Evolutionary conservation across 441 rosid genomes (phyloP), one percentile per base, ranked within the genome.

Genomic region (Dalechampia spathulata): DNA sequence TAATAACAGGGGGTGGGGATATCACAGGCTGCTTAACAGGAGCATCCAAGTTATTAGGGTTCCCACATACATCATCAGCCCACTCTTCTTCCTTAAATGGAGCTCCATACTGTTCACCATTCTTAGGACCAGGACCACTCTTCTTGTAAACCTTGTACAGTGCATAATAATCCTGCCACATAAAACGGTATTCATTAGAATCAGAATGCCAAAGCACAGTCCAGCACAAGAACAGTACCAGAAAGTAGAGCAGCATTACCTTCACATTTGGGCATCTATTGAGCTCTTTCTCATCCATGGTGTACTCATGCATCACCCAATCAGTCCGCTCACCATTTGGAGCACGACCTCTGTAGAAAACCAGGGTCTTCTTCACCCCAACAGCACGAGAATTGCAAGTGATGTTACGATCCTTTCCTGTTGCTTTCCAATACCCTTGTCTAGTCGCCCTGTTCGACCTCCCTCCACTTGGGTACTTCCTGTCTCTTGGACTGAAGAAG

Each of bases 281-380:
- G 4, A 91, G 89, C 43, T 91, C 98, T 37, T 79, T 85, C 65
- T 91, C 98, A 55, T 87, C 87, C 61, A 91, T 52, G 0, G 89
- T 81, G 45, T 91, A 91, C 63, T 91, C 98, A 14, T 91, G 96
- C 98, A 91, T 91, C 49, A 91, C 98, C 98, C 98, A 91, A 60
- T 91, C 91, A 52, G 95, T 87, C 4, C 98, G 74, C 25, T 75
- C 72, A 40, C 96, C 98, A 48, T 2, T 77, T 7, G 96, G 98
- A 12, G 98, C 93, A 9, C 89, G 87, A 12, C 98, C 96, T 65
- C 70, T 70, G 32, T 90, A 82, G 69, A 82, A 91, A 56, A 91
- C 95, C 13, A 91, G 80, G 60, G 98, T 87, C 75, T 91, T 91
- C 67, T 91, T 91, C 49, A 82, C 62, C 44, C 96, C 98, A 16